Base-by-base conservation (phyloP, 1,284 basidiomycete species). In the Meripilus lineatus region DNA sequence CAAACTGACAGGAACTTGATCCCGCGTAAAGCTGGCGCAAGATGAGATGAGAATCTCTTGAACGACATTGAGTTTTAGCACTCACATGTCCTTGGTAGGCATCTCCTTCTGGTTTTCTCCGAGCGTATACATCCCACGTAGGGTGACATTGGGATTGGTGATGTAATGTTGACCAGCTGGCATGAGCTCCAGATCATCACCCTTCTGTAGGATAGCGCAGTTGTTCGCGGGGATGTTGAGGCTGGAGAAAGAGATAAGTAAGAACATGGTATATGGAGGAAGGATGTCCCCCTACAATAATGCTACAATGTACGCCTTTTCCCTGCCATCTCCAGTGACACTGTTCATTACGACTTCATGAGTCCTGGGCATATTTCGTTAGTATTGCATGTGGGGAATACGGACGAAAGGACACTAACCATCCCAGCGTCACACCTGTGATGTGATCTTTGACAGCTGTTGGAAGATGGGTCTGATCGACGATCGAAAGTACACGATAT, bases 21-120 rank as follows among this genome's bases (percentile, higher is more conserved):
- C 86, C 30, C 84, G 75, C 15, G 87, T 89, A 59, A 84, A 88
- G 51, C 85, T 88, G 47, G 46, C 22, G 25, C 30, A 22, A 44
- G 15, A 34, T 47, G 32, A 44, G 25, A 47, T 32, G 34, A 26
- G 15, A 42, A 18, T 45, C 15, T 4, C 14, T 25, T 17, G 17
- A 18, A 39, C 4, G 13, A 28, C 11, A 15, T 14, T 38, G 4
- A 22, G 26, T 21, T 11, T 3, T n/a, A 39, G n/a, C 10, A 64
- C 78, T 54, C 50, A 84, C 84, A 88, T 86, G 52, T 88, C 85
- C 62, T 89, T 89, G 6, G 86, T 88, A 3, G 85, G 84, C 81
- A 89, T 84, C 61, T 89, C 87, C 23, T 86, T 62, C 61, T 89
- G 86, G 54, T 84, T 86, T 59, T 89, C 86, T 18, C 87, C 86